Evolutionary conservation across 805 yeast species (phyloP).

Genomic region (Yarrowia yakushimensis): DNA sequence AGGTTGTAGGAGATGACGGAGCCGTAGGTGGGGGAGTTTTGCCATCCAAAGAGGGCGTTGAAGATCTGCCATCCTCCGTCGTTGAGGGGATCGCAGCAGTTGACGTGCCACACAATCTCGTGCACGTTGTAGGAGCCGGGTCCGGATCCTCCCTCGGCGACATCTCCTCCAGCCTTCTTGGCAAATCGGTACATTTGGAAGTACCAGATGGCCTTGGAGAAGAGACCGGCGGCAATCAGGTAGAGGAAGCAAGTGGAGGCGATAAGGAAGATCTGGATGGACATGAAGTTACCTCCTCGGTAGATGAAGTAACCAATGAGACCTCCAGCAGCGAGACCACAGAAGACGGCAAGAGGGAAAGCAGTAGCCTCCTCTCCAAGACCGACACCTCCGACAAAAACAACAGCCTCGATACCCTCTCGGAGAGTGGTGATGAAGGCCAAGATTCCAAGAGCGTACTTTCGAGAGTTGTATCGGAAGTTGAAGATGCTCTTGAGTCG

Average conservation of each 20-base stretch:
- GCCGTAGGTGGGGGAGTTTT: conserved; percentile 91
- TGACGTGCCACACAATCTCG: conserved; percentile 88
- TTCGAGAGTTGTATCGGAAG: conserved; percentile 47
- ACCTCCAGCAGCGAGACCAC: conserved; percentile 79
- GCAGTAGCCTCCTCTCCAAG: conserved; percentile 60
- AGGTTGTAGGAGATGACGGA: conserved; percentile 83
- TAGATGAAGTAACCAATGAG: conserved; percentile 67
- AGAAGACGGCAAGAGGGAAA: conserved; percentile 89
- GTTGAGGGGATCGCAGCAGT: conserved; percentile 91
- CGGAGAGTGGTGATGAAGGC: conserved; percentile 89
- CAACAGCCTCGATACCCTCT: conserved; percentile 97
- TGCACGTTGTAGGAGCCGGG: conserved; percentile 89
- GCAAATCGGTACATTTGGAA: conserved; percentile 69
- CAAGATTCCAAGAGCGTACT: conserved; percentile 82
- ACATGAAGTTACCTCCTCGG: conserved; percentile 74
- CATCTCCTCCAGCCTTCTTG: conserved; percentile 84
- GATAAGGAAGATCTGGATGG: conserved; percentile 84
- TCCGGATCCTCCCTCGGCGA: conserved; percentile 87
- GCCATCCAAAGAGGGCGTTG: conserved; percentile 95
- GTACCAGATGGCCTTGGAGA: conserved; percentile 90
- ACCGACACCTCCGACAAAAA: conserved; percentile 95
- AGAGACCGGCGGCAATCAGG: conserved; percentile 86
- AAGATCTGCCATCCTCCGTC: conserved; percentile 97
- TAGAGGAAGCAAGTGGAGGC: conserved; percentile 85
- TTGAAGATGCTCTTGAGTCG: conserved; percentile 45